Conservation (phyloP, 306 rosid genomes). For the Sesbania bispinosa region DNA sequence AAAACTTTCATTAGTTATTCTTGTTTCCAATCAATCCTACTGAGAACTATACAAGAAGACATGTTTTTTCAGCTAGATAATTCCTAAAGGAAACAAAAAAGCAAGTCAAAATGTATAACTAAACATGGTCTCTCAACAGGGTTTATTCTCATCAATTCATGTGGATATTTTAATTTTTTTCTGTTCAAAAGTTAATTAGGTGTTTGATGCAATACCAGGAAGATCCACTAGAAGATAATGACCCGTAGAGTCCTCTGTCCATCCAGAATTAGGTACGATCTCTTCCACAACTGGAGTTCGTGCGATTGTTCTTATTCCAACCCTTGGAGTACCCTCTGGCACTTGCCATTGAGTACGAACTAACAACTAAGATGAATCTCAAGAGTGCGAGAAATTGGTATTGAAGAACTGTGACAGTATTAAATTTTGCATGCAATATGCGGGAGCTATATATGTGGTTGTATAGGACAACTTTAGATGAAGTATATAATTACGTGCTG, state of each 20-base stretch:
- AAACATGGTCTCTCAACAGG: too few relatives aligned
- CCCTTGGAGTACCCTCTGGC: constrained; percentile 26
- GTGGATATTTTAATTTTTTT: constrained; percentile 16
- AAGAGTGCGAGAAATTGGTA: constrained; percentile 15
- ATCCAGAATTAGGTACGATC: constrained; percentile 48
- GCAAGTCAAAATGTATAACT: too few relatives aligned
- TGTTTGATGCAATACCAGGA: constrained; percentile 49
- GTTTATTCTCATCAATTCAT: too few relatives aligned
- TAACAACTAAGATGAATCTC: not conserved
- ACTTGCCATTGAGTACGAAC: constrained; percentile 40
- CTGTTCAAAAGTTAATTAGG: not conserved
- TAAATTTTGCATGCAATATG: constrained; percentile 15
- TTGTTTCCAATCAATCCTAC: too few relatives aligned
- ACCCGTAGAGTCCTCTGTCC: constrained; percentile 53
- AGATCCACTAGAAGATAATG: constrained; percentile 71
- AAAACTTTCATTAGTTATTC: not conserved
- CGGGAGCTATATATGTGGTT: constrained; percentile 1
- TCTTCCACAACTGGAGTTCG: constrained; percentile 27
- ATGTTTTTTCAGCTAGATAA: too few relatives aligned
- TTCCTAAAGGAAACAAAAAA: too few relatives aligned
- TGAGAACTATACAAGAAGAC: too few relatives aligned
- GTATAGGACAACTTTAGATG: too few relatives aligned
- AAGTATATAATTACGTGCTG: too few relatives aligned
- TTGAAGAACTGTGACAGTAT: constrained; percentile 8
- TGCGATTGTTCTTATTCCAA: constrained; percentile 20